A percentile compares a stretch with the other conserved stretches of the same genome.
Conservation (phyloP, 169 alveolate genomes). For the Cryptosporidium meleagridis region DNA sequence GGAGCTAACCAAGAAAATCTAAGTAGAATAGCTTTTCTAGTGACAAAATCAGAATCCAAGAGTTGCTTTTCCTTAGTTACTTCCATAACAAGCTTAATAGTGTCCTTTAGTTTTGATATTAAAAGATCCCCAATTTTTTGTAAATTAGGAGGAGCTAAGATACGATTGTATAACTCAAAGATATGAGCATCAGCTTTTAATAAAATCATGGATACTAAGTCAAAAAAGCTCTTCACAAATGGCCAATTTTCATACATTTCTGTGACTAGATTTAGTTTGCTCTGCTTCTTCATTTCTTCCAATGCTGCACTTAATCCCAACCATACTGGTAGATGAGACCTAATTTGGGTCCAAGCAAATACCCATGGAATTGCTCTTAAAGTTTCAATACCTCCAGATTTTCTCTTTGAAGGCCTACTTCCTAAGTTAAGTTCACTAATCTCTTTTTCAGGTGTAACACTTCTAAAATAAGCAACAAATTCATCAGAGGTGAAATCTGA, state of each 20-base stretch:
- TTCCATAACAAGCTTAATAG: conserved; percentile 55
- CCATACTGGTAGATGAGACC: conserved; percentile 87
- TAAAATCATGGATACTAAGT: conserved; percentile 84
- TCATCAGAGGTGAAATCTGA: conserved; percentile 80
- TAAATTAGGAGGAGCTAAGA: conserved; percentile 36
- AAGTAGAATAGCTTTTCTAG: conserved; percentile 69
- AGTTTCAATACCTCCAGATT: conserved; percentile 85
- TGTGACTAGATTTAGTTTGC: conserved; percentile 75
- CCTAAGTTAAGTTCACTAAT: conserved; percentile 86
- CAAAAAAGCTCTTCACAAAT: conserved; percentile 83
- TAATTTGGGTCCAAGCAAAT: conserved; percentile 88
- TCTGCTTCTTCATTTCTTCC: conserved; percentile 72
- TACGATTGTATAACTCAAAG: conserved; percentile 73
- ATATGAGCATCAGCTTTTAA: conserved; percentile 80
- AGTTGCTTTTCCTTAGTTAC: conserved; percentile 63
- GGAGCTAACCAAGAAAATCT: conserved; percentile 73
- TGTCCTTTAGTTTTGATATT: conserved; percentile 56
- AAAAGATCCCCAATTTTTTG: conserved; percentile 57
- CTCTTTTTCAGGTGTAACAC: conserved; percentile 86
- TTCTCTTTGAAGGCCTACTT: conserved; percentile 85
- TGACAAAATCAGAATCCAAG: conserved; percentile 63
- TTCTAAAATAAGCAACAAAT: conserved; percentile 84
- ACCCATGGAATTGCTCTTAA: conserved; percentile 91
- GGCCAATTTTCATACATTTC: conserved; percentile 87
- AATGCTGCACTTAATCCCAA: conserved; percentile 82